Evolutionary conservation across 345 rosid genomes (phyloP).

Genomic region (Bruguiera gymnorhiza): DNA sequence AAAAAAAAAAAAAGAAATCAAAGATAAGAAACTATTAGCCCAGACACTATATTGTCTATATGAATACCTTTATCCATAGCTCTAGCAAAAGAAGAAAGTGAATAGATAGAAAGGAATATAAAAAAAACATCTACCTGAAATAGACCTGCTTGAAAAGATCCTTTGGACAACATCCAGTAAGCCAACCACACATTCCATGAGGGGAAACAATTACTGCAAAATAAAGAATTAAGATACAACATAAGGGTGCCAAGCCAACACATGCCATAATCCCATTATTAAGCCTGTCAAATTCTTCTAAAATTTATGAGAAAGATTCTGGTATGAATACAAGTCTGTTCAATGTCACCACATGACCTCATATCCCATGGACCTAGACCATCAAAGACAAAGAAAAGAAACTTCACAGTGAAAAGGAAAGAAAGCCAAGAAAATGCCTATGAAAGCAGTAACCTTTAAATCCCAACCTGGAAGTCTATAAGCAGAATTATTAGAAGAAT

Average conservation of each 20-base stretch:
- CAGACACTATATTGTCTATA: neutral
- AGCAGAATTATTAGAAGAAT: conserved; percentile 55
- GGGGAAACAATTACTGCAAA: conserved; percentile 88
- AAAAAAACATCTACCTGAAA: conserved; percentile 47
- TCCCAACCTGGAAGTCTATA: conserved; percentile 80
- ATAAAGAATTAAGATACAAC: conserved; percentile 24
- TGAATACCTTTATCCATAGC: neutral
- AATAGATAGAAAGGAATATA: neutral
- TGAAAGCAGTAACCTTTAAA: neutral
- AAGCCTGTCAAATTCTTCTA: too few relatives aligned
- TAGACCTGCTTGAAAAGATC: conserved; percentile 96
- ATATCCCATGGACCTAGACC: too few relatives aligned
- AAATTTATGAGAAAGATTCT: too few relatives aligned
- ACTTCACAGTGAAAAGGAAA: too few relatives aligned
- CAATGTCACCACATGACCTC: too few relatives aligned
- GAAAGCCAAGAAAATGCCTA: too few relatives aligned
- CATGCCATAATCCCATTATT: too few relatives aligned
- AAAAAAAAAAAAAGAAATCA: neutral
- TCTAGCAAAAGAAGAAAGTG: neutral
- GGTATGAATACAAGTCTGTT: too few relatives aligned
- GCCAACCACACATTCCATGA: conserved; percentile 93
- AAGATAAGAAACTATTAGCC: neutral
- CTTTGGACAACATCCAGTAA: conserved; percentile 81
- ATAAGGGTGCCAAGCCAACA: conserved; percentile 21
- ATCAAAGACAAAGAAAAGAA: too few relatives aligned